These are phyloP conservation scores for Penicillium sp. DNA, from an alignment of 2,329 filamentous ascomycete genomes.

Conservation along the genomic window DNA sequence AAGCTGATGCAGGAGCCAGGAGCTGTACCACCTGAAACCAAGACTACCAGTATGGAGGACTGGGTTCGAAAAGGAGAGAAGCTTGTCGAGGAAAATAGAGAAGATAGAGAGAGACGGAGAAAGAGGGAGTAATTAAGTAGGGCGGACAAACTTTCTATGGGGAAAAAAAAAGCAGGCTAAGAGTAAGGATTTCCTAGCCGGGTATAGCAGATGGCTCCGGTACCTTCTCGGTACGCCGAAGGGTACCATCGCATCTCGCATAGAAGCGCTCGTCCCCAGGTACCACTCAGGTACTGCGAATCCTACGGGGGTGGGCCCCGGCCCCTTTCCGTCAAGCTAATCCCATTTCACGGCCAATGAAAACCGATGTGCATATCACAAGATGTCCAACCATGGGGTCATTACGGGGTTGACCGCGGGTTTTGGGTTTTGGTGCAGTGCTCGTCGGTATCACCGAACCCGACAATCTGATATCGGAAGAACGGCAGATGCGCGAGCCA, in stretches of 20 bases:
- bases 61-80: not conserved
- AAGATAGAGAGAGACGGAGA: not conserved
- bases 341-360: constrained; percentile 2
- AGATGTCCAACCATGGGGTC: not conserved
- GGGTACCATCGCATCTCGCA: not conserved
- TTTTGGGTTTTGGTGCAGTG: not conserved
- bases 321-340: not conserved
- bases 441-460: too few relatives aligned
- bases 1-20: not conserved
- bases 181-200: not conserved
- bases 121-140: not conserved
- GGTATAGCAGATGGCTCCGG: not conserved
- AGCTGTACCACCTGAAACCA: constrained; percentile 6
- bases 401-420: not conserved
- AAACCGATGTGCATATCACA: constrained; percentile 3
- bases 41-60: not conserved
- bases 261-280: not conserved
- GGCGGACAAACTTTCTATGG: not conserved
- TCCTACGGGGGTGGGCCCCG: not conserved
- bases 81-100: not conserved
- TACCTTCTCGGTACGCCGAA: not conserved
- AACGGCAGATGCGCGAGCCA: not conserved
- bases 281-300: not conserved
- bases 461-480: not conserved
- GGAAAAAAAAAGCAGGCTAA: not conserved